A percentile compares a stretch with the other conserved stretches of the same genome.
phyloP scores from a whole-genome alignment of 257 asterid genomes.

The Misopates orontium region DNA sequence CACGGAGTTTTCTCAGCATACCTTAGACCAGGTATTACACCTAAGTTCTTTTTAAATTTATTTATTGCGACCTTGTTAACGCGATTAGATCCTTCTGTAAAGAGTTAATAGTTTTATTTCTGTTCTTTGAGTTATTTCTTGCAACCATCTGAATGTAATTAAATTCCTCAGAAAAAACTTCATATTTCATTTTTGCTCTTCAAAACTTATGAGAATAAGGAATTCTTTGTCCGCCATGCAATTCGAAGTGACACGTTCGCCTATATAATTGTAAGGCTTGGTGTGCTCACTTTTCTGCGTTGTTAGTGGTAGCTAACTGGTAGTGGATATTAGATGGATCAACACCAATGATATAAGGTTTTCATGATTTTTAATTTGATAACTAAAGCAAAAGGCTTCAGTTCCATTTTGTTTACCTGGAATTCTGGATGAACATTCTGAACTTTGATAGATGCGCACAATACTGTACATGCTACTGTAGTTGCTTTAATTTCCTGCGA shows the following conservation, averaged over 20 bases:
- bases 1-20: constrained; percentile 81
- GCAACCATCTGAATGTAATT: no score
- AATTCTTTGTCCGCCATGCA: not conserved
- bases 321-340: not conserved
- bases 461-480: not conserved
- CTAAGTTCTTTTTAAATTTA: not conserved
- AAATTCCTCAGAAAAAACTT: no score
- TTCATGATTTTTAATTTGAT: constrained; percentile 10
- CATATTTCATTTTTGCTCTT: not conserved
- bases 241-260: not conserved
- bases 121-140: not conserved
- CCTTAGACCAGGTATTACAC: constrained; percentile 71
- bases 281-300: not conserved
- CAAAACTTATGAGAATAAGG: not conserved
- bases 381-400: constrained; percentile 7
- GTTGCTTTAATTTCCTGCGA: not conserved
- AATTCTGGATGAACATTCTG: not conserved
- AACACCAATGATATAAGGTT: not conserved
- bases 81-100: not conserved
- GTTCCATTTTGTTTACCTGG: not conserved
- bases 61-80: not conserved
- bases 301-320: not conserved
- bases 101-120: not conserved
- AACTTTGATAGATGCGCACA: not conserved
- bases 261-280: not conserved